Evolutionary conservation across 2,329 filamentous ascomycete species (phyloP).

Genomic region (Alternaria brassicae): DNA sequence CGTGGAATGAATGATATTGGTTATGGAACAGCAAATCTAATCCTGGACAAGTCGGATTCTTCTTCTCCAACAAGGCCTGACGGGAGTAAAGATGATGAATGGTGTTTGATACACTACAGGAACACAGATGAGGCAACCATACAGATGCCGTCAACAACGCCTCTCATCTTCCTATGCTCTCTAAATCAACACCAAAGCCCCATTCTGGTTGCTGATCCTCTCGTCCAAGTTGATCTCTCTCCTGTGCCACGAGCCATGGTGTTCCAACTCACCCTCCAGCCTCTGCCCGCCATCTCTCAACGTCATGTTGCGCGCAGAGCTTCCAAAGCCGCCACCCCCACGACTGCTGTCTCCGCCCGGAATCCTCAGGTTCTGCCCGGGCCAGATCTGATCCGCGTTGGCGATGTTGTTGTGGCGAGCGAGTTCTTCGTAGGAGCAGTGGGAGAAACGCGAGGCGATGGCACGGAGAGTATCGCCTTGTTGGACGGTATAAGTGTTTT

Average conservation of each 20-base stretch:
- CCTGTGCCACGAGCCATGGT: conserved; percentile 27
- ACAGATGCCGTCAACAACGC: neutral
- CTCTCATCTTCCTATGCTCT: neutral
- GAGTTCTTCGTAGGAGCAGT: conserved; percentile 37
- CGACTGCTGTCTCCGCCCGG: conserved; percentile 31
- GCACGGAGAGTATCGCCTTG: conserved; percentile 38
- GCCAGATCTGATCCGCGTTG: conserved; percentile 39
- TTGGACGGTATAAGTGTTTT: conserved; percentile 33
- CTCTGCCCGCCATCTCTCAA: conserved; percentile 31
- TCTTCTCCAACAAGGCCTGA: neutral
- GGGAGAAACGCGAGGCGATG: conserved; percentile 30
- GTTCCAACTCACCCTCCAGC: conserved; percentile 30
- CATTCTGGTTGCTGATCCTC: conserved; percentile 34
- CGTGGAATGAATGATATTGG: neutral
- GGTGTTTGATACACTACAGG: neutral
- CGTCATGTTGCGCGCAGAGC: conserved; percentile 30
- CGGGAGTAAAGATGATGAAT: neutral
- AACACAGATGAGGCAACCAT: neutral
- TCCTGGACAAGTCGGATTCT: neutral
- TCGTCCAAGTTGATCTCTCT: conserved; percentile 34
- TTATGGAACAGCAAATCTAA: neutral
- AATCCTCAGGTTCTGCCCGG: conserved; percentile 34
- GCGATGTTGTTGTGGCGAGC: conserved; percentile 36
- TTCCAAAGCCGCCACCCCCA: conserved; percentile 21
- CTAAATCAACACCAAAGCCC: conserved; percentile 33